A percentile compares a stretch with the other conserved stretches of the same genome.
Evolutionary conservation across 768 basidiomycete species (phyloP).

Genomic region (Suillus plorans): DNA sequence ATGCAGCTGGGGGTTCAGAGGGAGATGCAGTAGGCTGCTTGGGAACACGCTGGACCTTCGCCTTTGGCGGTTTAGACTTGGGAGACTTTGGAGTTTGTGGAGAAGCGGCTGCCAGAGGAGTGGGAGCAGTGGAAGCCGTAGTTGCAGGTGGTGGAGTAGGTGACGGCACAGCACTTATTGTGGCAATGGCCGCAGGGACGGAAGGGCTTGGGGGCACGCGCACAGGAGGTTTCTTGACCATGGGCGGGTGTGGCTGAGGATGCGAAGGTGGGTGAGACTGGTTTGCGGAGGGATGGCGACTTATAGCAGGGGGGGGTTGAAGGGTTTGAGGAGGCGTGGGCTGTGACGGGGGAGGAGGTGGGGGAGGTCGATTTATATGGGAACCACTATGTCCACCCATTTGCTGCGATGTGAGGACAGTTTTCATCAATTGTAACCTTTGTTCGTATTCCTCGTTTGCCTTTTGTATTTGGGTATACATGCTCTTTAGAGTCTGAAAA

Average conservation of each 20-base stretch:
- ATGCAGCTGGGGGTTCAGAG: constrained; percentile 29
- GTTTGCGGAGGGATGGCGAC: constrained; percentile 31
- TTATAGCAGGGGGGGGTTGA: constrained; percentile 21
- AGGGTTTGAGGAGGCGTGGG: constrained; percentile 19
- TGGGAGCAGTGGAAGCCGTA: constrained; percentile 45
- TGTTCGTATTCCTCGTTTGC: constrained; percentile 41
- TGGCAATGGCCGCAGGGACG: constrained; percentile 11
- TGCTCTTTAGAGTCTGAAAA: constrained; percentile 40
- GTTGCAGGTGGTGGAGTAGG: constrained; percentile 53
- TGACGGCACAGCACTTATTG: constrained; percentile 15
- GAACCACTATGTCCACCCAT: not conserved
- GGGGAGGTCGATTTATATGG: constrained; percentile 6
- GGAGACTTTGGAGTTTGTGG: constrained; percentile 74
- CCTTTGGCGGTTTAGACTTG: constrained; percentile 54
- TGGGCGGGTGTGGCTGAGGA: constrained; percentile 9
- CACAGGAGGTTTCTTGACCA: constrained; percentile 18
- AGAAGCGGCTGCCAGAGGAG: constrained; percentile 46
- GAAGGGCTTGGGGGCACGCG: constrained; percentile 26
- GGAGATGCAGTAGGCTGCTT: constrained; percentile 36
- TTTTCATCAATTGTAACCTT: constrained; percentile 26
- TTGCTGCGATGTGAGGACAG: constrained; percentile 5
- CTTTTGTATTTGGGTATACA: constrained; percentile 43
- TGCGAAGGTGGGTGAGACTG: constrained; percentile 13
- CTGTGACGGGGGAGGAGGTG: constrained; percentile 15
- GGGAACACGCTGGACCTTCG: constrained; percentile 36